Base-by-base conservation (phyloP, 768 basidiomycete genomes). In the Phlegmacium glaucopus region DNA sequence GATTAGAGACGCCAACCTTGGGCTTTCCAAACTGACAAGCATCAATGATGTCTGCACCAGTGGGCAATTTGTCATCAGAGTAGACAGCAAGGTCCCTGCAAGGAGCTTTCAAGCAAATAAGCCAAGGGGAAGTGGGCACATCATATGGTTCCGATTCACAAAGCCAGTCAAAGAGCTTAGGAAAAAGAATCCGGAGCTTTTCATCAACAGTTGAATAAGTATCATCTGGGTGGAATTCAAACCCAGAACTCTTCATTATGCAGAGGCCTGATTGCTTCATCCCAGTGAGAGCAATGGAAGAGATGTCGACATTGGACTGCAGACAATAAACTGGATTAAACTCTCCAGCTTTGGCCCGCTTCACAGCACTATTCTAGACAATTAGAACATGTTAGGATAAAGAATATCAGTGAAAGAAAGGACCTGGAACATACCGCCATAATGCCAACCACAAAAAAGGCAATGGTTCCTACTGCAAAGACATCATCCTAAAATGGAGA, bases 191-290 rank as follows among this genome's bases (percentile, higher is more conserved):
- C 2, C 16, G 30, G 34, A 48, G 45, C 15, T 51, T 51, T 27
- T 42, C 39, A 7, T 51, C 50, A 8, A 51, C 13, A 9, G n/a
- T 22, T 2, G 47, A 28, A 27, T 52, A 52, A 3, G 37, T 41
- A 36, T 52, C 51, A 26, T 13, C 29, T n/a, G n/a, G n/a, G n/a
- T n/a, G n/a, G 16, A 28, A 52, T 44, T 52, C 28, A 18, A 44
- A 52, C 2, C 47, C 51, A 22, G 37, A 22, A 6, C 37, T 43
- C 18, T 28, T 39, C 22, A 52, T 36, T n/a, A n/a, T n/a, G 44
- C 47, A 52, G 2, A 52, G 51, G 10, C 51, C 51, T 2, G 41
- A 27, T 30, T 52, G 51, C 17, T 52, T 52, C 51, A 52, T 48
- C 13, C 51, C 51, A 12, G 47, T 52, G n/a, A 52, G 37, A 11